A percentile compares a stretch with the other conserved stretches of the same genome.
phyloP scores from a whole-genome alignment of 2,329 filamentous ascomycete genomes.

The Aspergillus phoenicis region DNA sequence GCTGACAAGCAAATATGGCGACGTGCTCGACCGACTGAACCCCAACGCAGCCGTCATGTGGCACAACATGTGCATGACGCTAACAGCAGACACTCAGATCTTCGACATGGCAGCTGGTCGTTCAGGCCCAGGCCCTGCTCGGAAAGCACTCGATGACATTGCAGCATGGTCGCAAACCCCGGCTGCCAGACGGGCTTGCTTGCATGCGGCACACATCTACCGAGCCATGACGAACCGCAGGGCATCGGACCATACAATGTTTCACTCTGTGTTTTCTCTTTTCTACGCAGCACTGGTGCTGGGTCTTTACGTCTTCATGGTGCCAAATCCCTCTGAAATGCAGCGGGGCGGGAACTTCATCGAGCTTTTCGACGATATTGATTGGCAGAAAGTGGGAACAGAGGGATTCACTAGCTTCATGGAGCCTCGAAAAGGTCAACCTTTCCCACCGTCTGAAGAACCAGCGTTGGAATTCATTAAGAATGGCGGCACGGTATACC shows the following conservation, averaged over 20 bases:
- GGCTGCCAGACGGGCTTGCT: constrained; percentile 52
- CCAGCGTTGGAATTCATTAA: constrained; percentile 49
- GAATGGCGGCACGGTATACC: constrained; percentile 51
- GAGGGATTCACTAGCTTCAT: constrained; percentile 49
- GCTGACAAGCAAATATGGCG: constrained; percentile 41
- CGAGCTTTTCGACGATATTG: constrained; percentile 53
- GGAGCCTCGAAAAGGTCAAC: constrained; percentile 34
- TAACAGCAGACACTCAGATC: constrained; percentile 55
- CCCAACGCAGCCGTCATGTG: constrained; percentile 55
- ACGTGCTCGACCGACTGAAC: constrained; percentile 47
- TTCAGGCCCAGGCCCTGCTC: constrained; percentile 50
- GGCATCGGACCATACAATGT: constrained; percentile 55
- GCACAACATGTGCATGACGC: constrained; percentile 57
- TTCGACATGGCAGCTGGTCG: constrained; percentile 58
- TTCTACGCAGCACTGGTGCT: constrained; percentile 56
- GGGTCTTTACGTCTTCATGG: constrained; percentile 56
- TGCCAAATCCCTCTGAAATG: constrained; percentile 31
- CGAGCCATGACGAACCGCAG: constrained; percentile 55
- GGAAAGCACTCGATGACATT: constrained; percentile 54
- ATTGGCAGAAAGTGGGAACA: constrained; percentile 52
- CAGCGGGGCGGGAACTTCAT: constrained; percentile 37
- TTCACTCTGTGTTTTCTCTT: constrained; percentile 53
- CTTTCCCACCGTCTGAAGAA: constrained; percentile 34
- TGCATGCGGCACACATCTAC: constrained; percentile 58
- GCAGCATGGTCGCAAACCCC: constrained; percentile 55